These are phyloP conservation scores for Parasarocladium wereldwijsianum DNA, from an alignment of 2,329 filamentous ascomycete species.

Conservation along the genomic window DNA sequence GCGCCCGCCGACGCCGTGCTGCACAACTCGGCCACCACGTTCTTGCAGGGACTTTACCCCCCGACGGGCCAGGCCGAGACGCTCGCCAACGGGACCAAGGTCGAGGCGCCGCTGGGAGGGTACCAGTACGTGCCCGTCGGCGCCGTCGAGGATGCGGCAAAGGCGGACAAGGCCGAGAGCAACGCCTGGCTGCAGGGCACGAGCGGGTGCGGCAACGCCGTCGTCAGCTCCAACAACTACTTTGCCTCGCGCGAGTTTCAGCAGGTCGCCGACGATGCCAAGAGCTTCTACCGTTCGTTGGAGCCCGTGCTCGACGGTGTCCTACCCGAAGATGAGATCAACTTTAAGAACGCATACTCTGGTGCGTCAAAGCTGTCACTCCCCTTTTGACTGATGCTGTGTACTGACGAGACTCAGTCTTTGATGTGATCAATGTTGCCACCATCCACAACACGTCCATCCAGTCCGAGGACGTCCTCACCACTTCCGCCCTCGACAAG, in stretches of 20 bases:
- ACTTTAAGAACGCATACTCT: slow-evolving; percentile 19
- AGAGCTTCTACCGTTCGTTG: slow-evolving; percentile 16
- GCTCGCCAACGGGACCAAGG: slow-evolving; percentile 17
- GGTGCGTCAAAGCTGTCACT: too few species aligned
- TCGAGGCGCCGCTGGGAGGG: slow-evolving; percentile 15
- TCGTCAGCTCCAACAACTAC: slow-evolving; percentile 13
- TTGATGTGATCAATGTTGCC: slow-evolving; percentile 20
- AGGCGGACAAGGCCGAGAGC: slow-evolving; percentile 39
- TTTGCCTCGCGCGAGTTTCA: slow-evolving; percentile 14
- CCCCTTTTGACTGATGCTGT: too few species aligned
- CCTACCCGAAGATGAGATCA: slow-evolving; percentile 15
- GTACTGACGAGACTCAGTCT: too few species aligned
- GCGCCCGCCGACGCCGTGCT: slow-evolving; percentile 18
- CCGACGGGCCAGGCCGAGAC: slow-evolving; percentile 14
- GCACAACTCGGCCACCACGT: slow-evolving; percentile 19
- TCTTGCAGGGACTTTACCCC: slow-evolving; percentile 20
- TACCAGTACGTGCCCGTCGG: slow-evolving; percentile 43
- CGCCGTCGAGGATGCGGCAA: slow-evolving; percentile 37
- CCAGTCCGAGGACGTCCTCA: slow-evolving; percentile 15
- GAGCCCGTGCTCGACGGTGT: slow-evolving; percentile 14
- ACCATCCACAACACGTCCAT: slow-evolving; percentile 18
- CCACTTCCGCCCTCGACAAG: slow-evolving; percentile 17
- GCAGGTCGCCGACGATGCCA: slow-evolving; percentile 12
- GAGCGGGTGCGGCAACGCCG: slow-evolving; percentile 32
- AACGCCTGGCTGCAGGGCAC: slow-evolving; percentile 43